These are phyloP conservation scores for Anaeromyces robustus DNA, from an alignment of 192 early-diverging fungal genomes.

Conservation along the genomic window DNA sequence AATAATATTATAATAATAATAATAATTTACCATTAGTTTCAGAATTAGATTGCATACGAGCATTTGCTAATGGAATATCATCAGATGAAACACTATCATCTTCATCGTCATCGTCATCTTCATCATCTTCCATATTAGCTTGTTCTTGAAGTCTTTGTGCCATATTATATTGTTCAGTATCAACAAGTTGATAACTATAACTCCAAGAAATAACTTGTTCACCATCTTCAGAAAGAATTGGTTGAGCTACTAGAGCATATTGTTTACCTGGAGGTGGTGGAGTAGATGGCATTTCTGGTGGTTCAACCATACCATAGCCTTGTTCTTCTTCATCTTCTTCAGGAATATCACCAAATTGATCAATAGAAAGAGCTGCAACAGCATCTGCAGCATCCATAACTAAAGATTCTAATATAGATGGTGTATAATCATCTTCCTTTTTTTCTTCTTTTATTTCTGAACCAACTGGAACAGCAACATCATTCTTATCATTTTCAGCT, in stretches of 20 bases:
- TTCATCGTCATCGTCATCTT: not conserved
- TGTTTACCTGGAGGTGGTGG: not conserved
- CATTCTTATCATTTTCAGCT: not conserved
- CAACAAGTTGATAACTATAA: not conserved
- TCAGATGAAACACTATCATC: not conserved
- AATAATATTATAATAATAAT: no score
- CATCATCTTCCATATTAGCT: not conserved
- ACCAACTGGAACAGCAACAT: not conserved
- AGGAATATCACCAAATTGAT: not conserved
- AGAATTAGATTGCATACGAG: not conserved
- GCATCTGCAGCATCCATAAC: not conserved
- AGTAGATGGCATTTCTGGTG: not conserved
- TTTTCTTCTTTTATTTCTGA: not conserved
- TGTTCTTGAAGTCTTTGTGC: not conserved
- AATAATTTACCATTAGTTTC: not conserved
- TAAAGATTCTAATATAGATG: not conserved
- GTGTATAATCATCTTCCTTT: not conserved
- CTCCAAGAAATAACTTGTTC: not conserved
- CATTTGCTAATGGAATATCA: not conserved
- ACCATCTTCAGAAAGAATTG: not conserved
- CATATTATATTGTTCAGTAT: not conserved
- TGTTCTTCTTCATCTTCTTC: not conserved
- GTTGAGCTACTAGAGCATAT: not conserved
- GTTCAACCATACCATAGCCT: not conserved
- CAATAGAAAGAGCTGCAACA: not conserved